Base-by-base conservation (phyloP, 306 rosid genomes). In the Fagus crenata region DNA sequence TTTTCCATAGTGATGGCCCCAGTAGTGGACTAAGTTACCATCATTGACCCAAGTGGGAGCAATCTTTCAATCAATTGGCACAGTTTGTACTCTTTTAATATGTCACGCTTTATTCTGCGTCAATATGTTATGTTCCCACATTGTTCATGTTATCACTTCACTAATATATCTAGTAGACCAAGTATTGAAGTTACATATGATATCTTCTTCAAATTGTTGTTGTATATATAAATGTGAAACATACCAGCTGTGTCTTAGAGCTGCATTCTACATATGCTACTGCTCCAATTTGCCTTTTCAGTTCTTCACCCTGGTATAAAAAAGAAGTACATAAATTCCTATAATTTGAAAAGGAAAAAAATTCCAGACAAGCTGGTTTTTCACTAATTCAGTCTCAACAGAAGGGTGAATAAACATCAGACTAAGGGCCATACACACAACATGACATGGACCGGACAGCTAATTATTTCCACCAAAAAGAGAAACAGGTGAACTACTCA, bases 221-320 rank as follows among this genome's bases (percentile, higher is more conserved):
- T 67, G 41, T 12, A 31, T 1, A 35, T 11, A 4, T 5, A 4
- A 18, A 64, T 17, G 41, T 53, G 67, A 32, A 22, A 39, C 77
- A n/a, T 32, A 84, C 90, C 81, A 79, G 86, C 41, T 87, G 86
- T 65, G 86, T 87, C 81, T 82, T 87, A 41, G 90, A 87, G 68
- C 88, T 84, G 71, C 90, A 87, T 71, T 87, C 90, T 7, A 87
- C 74, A 41, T 84, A 84, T 18, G 77, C 77, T 41, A 73, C 68
- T 53, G 84, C 90, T 53, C 88, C 90, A 65, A 84, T 79, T 67
- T 68, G 77, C 72, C 60, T 79, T 53, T 67, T 81, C 43, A 87
- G 64, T 69, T 87, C 90, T 78, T 87, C 90, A 32, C 90, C 90
- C 90, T 86, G 80, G 5, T 15, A 18, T 36, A 0, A 3, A 5